phyloP scores from a whole-genome alignment of 2,329 filamentous ascomycete genomes.

The Cytospora leucostoma region DNA sequence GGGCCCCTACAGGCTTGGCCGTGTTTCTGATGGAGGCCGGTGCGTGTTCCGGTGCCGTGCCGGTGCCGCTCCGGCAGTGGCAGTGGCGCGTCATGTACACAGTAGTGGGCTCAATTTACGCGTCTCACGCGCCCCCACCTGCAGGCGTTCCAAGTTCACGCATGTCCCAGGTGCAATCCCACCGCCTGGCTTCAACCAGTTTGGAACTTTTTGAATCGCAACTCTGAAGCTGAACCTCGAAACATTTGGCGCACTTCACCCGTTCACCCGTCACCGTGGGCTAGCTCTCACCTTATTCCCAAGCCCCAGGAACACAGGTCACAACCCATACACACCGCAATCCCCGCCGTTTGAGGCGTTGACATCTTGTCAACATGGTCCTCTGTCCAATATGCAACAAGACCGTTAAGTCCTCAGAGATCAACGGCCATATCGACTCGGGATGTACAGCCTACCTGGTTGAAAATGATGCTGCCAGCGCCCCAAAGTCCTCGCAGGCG shows the following conservation, averaged over 20 bases:
- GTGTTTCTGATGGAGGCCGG: neutral
- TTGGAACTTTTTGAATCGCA: too few species aligned
- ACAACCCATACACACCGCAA: neutral
- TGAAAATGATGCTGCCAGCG: slow-evolving; percentile 43
- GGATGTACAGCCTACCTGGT: slow-evolving; percentile 70
- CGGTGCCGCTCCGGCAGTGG: neutral
- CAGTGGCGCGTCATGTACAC: neutral
- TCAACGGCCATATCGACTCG: slow-evolving; percentile 91
- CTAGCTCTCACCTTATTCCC: too few species aligned
- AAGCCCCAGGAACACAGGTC: too few species aligned
- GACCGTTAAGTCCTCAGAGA: slow-evolving; percentile 69
- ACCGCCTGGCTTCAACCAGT: too few species aligned
- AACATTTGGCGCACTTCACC: too few species aligned
- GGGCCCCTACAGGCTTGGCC: too few species aligned
- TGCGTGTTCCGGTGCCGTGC: neutral
- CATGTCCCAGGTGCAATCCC: too few species aligned
- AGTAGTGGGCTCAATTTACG: neutral
- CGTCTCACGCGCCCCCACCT: neutral
- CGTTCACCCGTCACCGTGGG: too few species aligned
- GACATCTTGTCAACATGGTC: slow-evolving; percentile 49
- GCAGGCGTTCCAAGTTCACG: too few species aligned
- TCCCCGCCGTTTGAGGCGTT: neutral
- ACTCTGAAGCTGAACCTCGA: too few species aligned
- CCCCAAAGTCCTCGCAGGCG: slow-evolving; percentile 8
- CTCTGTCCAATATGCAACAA: slow-evolving; percentile 82